Evolutionary conservation across 176 grass and related monocot genomes (phyloP).

Genomic region (Carex littledalei): DNA sequence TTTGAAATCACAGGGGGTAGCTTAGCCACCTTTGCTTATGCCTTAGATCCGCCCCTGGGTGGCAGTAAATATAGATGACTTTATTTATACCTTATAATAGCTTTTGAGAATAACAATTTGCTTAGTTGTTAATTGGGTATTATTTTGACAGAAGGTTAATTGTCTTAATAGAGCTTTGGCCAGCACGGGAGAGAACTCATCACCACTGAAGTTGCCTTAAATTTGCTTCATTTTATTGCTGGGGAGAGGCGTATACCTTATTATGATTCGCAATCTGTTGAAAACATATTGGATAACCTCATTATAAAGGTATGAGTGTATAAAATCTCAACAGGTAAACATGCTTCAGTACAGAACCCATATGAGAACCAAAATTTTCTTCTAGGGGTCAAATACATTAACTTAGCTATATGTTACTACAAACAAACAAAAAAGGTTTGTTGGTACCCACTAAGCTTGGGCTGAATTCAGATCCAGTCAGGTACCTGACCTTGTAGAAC

Average conservation of each 20-base stretch:
- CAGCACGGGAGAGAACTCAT: slow-evolving; percentile 98
- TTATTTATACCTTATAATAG: neutral
- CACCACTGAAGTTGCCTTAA: slow-evolving; percentile 86
- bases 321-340: neutral
- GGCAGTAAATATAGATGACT: neutral
- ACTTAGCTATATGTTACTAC: neutral
- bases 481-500: no score
- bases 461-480: no score
- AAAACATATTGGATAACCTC: slow-evolving; percentile 71
- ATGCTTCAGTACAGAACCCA: neutral
- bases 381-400: neutral
- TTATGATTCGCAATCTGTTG: slow-evolving; percentile 49
- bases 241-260: slow-evolving; percentile 53
- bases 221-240: slow-evolving; percentile 66
- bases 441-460: neutral
- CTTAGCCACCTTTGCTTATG: no score
- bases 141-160: slow-evolving; percentile 95
- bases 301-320: slow-evolving; percentile 63
- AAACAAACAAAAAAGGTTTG: neutral
- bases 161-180: slow-evolving; percentile 99
- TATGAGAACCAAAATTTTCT: neutral
- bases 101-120: slow-evolving; percentile 4
- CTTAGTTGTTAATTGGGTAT: slow-evolving; percentile 34
- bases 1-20: no score
- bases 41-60: neutral